Evolutionary conservation across 2,329 filamentous ascomycete genomes (phyloP).

Genomic region (Trichophyton schoenleinii): DNA sequence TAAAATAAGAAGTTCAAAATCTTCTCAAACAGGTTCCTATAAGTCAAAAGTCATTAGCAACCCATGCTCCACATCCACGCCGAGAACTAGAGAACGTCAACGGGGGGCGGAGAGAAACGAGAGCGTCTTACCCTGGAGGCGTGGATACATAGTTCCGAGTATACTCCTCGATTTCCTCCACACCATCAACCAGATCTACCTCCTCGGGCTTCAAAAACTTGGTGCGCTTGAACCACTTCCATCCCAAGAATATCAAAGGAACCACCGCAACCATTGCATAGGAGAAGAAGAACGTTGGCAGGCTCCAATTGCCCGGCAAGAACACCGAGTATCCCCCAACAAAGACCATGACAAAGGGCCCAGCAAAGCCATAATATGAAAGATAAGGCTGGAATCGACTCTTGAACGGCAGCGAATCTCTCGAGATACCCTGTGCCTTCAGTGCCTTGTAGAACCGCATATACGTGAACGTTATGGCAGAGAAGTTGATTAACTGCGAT

Average conservation of each 20-base stretch:
- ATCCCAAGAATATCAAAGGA: constrained; percentile 54
- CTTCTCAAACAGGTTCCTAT: constrained; percentile 19
- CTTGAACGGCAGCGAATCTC: constrained; percentile 29
- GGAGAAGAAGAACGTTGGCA: constrained; percentile 61
- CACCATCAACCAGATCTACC: constrained; percentile 49
- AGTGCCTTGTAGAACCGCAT: constrained; percentile 36
- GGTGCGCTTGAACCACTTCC: constrained; percentile 58
- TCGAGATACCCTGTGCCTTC: constrained; percentile 26
- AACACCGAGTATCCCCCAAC: constrained; percentile 71
- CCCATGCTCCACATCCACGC: background rate
- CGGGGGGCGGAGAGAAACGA: too few relatives aligned
- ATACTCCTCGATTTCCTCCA: constrained; percentile 58
- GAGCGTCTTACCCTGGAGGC: constrained; percentile 37
- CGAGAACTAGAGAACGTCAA: background rate
- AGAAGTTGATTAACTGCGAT: constrained; percentile 36
- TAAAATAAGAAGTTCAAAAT: constrained; percentile 16
- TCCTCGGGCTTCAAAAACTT: constrained; percentile 45
- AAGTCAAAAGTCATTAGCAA: background rate
- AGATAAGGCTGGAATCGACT: constrained; percentile 41
- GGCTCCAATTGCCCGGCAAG: constrained; percentile 53
- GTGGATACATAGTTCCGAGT: constrained; percentile 46
- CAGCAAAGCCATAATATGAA: constrained; percentile 50
- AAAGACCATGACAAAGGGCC: constrained; percentile 52
- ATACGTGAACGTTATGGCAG: constrained; percentile 34
- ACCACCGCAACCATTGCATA: constrained; percentile 65